phyloP scores from a whole-genome alignment of 192 early-diverging fungal genomes.

The Phycomyces blakesleeanus region DNA sequence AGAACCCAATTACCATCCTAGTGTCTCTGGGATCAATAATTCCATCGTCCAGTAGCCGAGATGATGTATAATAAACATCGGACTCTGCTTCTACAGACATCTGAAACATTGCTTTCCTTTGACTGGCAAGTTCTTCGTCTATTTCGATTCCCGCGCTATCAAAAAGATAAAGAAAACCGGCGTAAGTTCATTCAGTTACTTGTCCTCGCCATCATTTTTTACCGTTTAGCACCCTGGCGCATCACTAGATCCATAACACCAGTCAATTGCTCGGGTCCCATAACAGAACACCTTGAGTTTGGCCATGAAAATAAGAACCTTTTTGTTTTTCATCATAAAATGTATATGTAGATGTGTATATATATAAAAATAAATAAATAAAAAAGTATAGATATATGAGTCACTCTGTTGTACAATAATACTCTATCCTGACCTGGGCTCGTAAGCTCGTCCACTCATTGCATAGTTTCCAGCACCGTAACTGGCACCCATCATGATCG shows the following conservation, averaged over 20 bases:
- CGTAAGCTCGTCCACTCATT: slow-evolving; percentile 63
- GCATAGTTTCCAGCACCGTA: slow-evolving; percentile 73
- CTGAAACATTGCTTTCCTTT: slow-evolving; percentile 46
- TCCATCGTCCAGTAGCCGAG: slow-evolving; percentile 57
- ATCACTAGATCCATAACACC: slow-evolving; percentile 69
- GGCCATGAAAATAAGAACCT: slow-evolving; percentile 70
- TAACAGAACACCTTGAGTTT: slow-evolving; percentile 63
- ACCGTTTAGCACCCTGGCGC: slow-evolving; percentile 57
- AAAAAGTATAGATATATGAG: slow-evolving; percentile 6
- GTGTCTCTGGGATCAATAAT: slow-evolving; percentile 63
- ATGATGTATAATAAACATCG: slow-evolving; percentile 59
- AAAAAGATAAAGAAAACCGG: no score
- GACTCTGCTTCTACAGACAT: slow-evolving; percentile 54
- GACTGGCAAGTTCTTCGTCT: slow-evolving; percentile 48
- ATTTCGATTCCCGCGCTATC: slow-evolving; percentile 44
- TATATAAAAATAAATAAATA: no score
- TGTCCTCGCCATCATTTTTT: background rate
- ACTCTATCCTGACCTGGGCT: slow-evolving; percentile 40
- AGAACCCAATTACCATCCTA: slow-evolving; percentile 54
- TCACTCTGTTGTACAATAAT: no score
- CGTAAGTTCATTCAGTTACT: no score
- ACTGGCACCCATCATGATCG: slow-evolving; percentile 63
- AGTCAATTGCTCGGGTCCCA: slow-evolving; percentile 66
- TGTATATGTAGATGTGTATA: no score
- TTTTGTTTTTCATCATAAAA: slow-evolving; percentile 1